phyloP scores from a whole-genome alignment of 768 basidiomycete genomes.

The Serendipita vermifera region DNA sequence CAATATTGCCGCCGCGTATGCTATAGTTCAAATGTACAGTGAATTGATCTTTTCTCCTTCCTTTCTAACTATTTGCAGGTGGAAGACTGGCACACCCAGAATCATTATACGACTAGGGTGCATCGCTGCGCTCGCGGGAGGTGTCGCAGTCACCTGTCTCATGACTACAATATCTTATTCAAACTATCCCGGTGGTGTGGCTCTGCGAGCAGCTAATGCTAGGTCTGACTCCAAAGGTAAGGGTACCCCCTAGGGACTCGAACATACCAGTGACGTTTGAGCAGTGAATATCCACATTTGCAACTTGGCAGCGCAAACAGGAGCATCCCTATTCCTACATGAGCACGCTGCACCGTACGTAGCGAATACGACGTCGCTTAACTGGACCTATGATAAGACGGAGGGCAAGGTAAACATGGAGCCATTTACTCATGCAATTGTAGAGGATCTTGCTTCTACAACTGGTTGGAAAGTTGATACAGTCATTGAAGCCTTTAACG shows the following conservation, averaged over 20 bases:
- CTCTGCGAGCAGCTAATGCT: slow-evolving; percentile 50
- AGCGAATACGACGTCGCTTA: slow-evolving; percentile 7
- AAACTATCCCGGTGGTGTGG: slow-evolving; percentile 87
- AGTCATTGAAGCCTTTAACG: neutral
- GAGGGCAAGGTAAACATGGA: slow-evolving; percentile 28
- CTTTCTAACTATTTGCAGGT: slow-evolving; percentile 24
- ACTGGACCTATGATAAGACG: slow-evolving; percentile 74
- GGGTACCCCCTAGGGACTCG: neutral
- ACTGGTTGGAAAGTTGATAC: neutral
- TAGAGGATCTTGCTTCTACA: neutral
- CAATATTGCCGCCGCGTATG: slow-evolving; percentile 67
- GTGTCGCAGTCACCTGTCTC: slow-evolving; percentile 40
- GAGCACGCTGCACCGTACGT: slow-evolving; percentile 40
- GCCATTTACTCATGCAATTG: slow-evolving; percentile 9
- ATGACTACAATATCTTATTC: slow-evolving; percentile 43
- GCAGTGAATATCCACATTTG: slow-evolving; percentile 63
- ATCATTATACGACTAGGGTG: slow-evolving; percentile 35
- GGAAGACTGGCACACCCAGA: slow-evolving; percentile 19
- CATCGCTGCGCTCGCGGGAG: slow-evolving; percentile 37
- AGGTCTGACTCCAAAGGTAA: slow-evolving; percentile 17
- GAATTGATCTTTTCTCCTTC: neutral
- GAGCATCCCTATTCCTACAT: slow-evolving; percentile 79
- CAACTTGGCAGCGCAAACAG: slow-evolving; percentile 79
- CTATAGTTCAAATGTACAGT: slow-evolving; percentile 23
- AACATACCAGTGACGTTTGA: slow-evolving; percentile 11